These are phyloP conservation scores for Talaromyces borbonicus DNA, from an alignment of 495 filamentous ascomycete species.

Conservation along the genomic window DNA sequence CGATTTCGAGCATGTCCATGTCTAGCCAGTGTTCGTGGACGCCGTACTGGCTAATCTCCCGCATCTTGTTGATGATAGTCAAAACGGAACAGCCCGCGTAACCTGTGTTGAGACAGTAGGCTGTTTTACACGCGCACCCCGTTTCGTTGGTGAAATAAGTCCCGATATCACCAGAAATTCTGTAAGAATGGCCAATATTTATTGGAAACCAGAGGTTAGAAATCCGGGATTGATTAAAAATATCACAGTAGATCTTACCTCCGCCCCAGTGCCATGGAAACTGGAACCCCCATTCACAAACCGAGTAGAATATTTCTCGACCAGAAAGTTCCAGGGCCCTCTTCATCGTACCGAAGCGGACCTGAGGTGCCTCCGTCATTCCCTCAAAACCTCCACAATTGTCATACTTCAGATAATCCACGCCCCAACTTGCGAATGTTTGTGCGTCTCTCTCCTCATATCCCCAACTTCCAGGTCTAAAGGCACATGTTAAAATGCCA, in stretches of 20 bases:
- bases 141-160: not conserved
- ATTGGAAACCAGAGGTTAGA: not conserved
- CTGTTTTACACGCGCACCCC: not conserved
- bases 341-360: slow-evolving; percentile 1
- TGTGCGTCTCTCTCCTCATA: slow-evolving; percentile 48
- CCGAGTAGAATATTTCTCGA: not conserved
- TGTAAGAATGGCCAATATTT: slow-evolving; percentile 2
- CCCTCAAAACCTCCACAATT: slow-evolving; percentile 37
- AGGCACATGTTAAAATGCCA: slow-evolving; percentile 44
- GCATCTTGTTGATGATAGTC: slow-evolving; percentile 1
- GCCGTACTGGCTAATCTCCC: not conserved
- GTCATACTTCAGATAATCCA: slow-evolving; percentile 59
- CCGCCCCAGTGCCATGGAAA: slow-evolving; percentile 5
- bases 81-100: not conserved
- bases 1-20: slow-evolving; percentile 15
- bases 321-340: not conserved
- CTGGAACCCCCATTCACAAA: slow-evolving; percentile 3
- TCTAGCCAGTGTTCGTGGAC: slow-evolving; percentile 12
- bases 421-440: slow-evolving; percentile 49
- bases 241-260: not conserved
- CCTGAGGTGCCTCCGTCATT: not conserved
- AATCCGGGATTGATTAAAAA: not conserved
- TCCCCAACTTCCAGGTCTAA: slow-evolving; percentile 41
- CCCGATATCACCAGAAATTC: not conserved
- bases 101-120: slow-evolving; percentile 1